Evolutionary conservation across 352 stramenopile species (phyloP), one percentile per base, ranked within the genome.

Genomic region (Phytophthora crassamura): DNA sequence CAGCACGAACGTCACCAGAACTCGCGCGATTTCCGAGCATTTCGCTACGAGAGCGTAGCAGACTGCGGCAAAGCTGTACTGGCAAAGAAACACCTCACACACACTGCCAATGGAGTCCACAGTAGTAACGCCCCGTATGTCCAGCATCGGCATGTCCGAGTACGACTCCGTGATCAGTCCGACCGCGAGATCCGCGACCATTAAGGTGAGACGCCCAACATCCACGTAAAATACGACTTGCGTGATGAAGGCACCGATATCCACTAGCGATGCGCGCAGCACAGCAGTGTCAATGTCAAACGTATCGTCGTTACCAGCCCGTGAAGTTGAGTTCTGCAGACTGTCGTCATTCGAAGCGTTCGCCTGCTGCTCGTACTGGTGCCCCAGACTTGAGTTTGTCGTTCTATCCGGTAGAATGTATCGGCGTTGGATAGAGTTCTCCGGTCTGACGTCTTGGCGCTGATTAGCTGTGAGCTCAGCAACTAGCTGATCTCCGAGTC

Each of bases 121-220:
- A 12, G 77, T 68, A 8, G 72, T 66, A 33, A 82, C 68, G 20
- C 77, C 82, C 30, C 80, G 75, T n/a, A 89, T 82, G 39, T 91
- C 82, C 20, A 91, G 60, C 25, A 72, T 65, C 4, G 72, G 64
- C 36, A 91, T 58, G 33, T 79, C 72, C 14, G 75, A 78, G 47
- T 88, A 91, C 41, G 82, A 91, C 43, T 91, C 78, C 0, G 78
- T 88, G 32, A 88, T 73, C 20, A 91, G 58, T 9, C 64, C 59
- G 28, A 79, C 54, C 28, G 68, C 52, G n/a, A 86, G 57, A 53
- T 83, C 72, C 28, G 65, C 42, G 28, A 72, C 51, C 16, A 71
- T 32, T 45, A 83, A 15, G 33, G 51, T 52, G 39, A 74, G 64
- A 57, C 66, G 68, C 11, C 60, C 62, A 45, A 78, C 46, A 30